Evolutionary conservation across 75 land plant genomes (phyloP).

Genomic region (Larix kaempferi): DNA sequence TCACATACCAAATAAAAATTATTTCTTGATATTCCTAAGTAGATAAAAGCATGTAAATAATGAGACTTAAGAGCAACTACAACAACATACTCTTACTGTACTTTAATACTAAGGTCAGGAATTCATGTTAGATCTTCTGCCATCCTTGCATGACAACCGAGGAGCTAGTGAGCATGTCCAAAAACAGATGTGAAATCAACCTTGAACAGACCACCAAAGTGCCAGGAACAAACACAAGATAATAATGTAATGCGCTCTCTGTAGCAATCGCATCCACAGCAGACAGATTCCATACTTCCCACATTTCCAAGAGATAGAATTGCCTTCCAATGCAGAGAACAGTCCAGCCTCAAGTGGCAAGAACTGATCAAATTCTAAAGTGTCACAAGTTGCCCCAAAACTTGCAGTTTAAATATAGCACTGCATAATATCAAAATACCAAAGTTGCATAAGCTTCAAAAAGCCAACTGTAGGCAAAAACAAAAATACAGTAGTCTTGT

Average conservation of each 20-base stretch:
- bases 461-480: too few species aligned
- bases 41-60: not conserved
- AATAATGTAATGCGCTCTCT: not conserved
- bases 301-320: not conserved
- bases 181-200: not conserved
- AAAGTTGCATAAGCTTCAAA: too few species aligned
- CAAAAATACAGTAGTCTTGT: too few species aligned
- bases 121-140: slow-evolving; percentile 5
- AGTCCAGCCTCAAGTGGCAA: not conserved
- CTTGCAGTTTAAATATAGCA: not conserved
- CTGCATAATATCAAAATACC: not conserved
- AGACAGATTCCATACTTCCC: slow-evolving; percentile 1
- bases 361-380: not conserved
- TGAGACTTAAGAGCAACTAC: not conserved
- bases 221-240: not conserved
- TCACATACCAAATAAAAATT: too few species aligned
- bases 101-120: not conserved
- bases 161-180: not conserved
- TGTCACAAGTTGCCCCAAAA: not conserved
- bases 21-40: not conserved
- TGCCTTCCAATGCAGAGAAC: not conserved
- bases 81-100: slow-evolving; percentile 2
- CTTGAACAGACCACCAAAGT: slow-evolving; percentile 2
- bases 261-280: not conserved
- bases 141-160: not conserved